Base-by-base conservation (phyloP, 2,329 filamentous ascomycete genomes). In the Colletotrichum eleusines region DNA sequence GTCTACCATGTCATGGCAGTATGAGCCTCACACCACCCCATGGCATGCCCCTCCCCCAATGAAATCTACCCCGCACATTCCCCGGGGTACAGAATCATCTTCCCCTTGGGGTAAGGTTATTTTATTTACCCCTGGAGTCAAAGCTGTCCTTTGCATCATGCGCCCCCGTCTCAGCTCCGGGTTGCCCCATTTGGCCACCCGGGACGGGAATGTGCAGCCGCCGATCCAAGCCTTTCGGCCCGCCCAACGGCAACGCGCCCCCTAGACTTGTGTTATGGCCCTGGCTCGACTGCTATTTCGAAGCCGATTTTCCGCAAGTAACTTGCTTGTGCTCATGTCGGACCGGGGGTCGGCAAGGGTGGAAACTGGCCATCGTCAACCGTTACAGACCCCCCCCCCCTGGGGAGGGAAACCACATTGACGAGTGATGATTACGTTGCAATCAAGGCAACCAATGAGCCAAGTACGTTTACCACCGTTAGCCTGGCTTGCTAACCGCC, bases 151-250 rank as follows among this genome's bases (percentile, higher is more conserved):
- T 26, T 51, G 26, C 20, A 42, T 9, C 23, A 5, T 60, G 31
- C 51, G 33, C 44, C 42, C n/a, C 33, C 53, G 31, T 38, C 31
- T 54, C 28, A 16, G 16, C n/a, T 31, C 44, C 66, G 66, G 66
- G 38, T 60, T 69, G 26, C 66, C 66, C 8, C n/a, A 59, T 66
- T 28, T 11, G 66, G 66, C 16, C 53, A 69, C 54, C 66, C 54
- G 46, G n/a, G 18, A 1, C 5, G 33, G 62, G 62, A 26, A 67
- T 38, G 35, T 66, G 44, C 38, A 69, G 54, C 46, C 54, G 53
- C 42, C 26, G 35, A 59, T 12, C 31, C 51, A 31, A 16, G 35
- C 40, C 26, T 51, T 40, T 48, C 23, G 33, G n/a, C 35, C 44
- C 35, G 64, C 33, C 61, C 38, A 60, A 48, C 54, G 60, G 66